Evolutionary conservation across 2,329 filamentous ascomycete genomes (phyloP).

Genomic region (Penicillium paneum): DNA sequence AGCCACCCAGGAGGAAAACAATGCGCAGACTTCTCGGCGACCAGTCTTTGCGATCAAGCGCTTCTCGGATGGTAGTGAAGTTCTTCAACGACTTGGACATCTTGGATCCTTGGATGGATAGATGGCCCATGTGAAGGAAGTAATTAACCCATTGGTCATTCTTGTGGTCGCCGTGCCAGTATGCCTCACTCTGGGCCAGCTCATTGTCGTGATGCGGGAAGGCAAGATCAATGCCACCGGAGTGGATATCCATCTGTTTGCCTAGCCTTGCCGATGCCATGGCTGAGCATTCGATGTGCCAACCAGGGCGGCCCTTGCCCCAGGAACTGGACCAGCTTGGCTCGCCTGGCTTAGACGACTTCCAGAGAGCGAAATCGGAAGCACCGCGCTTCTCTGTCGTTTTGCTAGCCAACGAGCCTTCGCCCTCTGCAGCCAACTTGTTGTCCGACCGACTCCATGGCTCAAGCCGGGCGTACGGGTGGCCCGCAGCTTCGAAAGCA

Average conservation of each 20-base stretch:
- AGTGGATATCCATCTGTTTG: conserved; percentile 84
- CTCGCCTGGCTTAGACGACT: conserved; percentile 86
- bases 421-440: conserved; percentile 79
- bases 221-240: conserved; percentile 83
- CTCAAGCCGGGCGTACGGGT: conserved; percentile 79
- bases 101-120: conserved; percentile 84
- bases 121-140: conserved; percentile 91
- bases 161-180: conserved; percentile 54
- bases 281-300: conserved; percentile 96
- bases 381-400: conserved; percentile 67
- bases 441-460: conserved; percentile 84
- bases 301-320: conserved; percentile 84
- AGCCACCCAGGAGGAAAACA: conserved; percentile 81
- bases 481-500: conserved; percentile 78
- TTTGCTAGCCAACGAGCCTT: conserved; percentile 69
- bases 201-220: conserved; percentile 96
- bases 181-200: conserved; percentile 85
- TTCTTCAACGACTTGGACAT: conserved; percentile 98
- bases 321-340: conserved; percentile 85
- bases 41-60: conserved; percentile 66
- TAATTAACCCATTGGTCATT: conserved; percentile 84
- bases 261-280: conserved; percentile 92
- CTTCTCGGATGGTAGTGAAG: conserved; percentile 88
- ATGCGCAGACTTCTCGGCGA: conserved; percentile 77
- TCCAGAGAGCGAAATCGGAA: conserved; percentile 92